phyloP scores from a whole-genome alignment of 108 stramenopile species.

The Epithemia pelagica region DNA sequence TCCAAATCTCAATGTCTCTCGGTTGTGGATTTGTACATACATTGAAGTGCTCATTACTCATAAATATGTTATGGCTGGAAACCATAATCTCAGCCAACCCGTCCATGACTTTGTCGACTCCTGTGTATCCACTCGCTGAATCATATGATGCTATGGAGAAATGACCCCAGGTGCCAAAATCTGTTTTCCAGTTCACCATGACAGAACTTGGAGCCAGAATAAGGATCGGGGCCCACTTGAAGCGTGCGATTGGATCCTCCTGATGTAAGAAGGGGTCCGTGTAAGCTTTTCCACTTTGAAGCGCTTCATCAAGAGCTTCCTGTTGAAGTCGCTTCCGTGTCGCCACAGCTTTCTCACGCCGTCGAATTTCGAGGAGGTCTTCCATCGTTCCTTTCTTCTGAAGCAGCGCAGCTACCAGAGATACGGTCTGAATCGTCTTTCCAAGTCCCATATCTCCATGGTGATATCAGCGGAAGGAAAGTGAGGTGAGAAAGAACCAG shows the following conservation, averaged over 20 bases:
- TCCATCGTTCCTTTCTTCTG: slow-evolving; percentile 59
- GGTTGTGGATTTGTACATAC: background rate
- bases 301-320: background rate
- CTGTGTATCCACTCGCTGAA: slow-evolving; percentile 22
- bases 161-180: slow-evolving; percentile 67
- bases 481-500: too few species aligned
- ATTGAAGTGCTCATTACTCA: background rate
- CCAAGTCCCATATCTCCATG: slow-evolving; percentile 59
- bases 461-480: slow-evolving; percentile 8
- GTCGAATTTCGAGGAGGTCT: slow-evolving; percentile 7
- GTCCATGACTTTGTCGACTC: slow-evolving; percentile 32
- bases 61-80: slow-evolving; percentile 44
- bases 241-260: background rate
- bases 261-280: background rate
- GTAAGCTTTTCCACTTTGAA: background rate
- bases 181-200: slow-evolving; percentile 62
- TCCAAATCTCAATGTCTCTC: too few species aligned
- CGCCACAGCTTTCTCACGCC: background rate
- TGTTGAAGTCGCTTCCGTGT: background rate
- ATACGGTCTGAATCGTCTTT: slow-evolving; percentile 71
- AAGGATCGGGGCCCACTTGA: slow-evolving; percentile 52
- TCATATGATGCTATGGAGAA: slow-evolving; percentile 55
- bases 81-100: slow-evolving; percentile 68
- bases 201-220: slow-evolving; percentile 72
- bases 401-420: slow-evolving; percentile 63